Evolutionary conservation across 768 basidiomycete genomes (phyloP).

Genomic region (Boletus fagicola): DNA sequence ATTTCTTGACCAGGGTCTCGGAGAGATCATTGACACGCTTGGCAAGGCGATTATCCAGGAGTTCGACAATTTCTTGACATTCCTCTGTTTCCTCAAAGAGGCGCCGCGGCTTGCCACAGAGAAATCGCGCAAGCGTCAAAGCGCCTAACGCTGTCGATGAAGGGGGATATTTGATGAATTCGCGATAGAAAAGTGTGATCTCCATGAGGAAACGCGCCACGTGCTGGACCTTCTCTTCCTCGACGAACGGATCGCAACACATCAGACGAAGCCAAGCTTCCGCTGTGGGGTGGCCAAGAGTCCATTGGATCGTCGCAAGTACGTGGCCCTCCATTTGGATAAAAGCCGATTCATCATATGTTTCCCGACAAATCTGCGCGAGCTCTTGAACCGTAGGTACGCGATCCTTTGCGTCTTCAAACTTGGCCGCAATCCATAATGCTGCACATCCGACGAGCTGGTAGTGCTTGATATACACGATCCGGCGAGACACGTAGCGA

Average conservation of each 20-base stretch:
- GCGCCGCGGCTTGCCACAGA: conserved; percentile 77
- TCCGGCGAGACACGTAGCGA: conserved; percentile 96
- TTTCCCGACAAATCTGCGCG: conserved; percentile 91
- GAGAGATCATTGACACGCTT: conserved; percentile 91
- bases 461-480: conserved; percentile 99
- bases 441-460: conserved; percentile 98
- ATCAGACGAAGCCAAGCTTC: conserved; percentile 93
- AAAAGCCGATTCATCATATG: conserved; percentile 96
- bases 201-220: conserved; percentile 99
- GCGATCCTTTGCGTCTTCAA: conserved; percentile 98
- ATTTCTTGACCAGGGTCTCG: conserved; percentile 96
- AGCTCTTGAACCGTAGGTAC: conserved; percentile 95
- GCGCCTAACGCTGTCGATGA: conserved; percentile 89
- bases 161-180: conserved; percentile 83
- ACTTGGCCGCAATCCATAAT: conserved; percentile 99
- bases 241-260: conserved; percentile 70
- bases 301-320: conserved; percentile 94
- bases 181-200: conserved; percentile 96
- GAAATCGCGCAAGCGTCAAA: conserved; percentile 82
- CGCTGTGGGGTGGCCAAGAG: conserved; percentile 93
- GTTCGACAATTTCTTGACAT: conserved; percentile 78
- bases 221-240: conserved; percentile 90
- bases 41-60: conserved; percentile 81
- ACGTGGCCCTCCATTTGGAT: conserved; percentile 99
- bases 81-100: conserved; percentile 84